phyloP scores from a whole-genome alignment of 108 stramenopile species.

The Pseudonitzschia delicatissima region DNA sequence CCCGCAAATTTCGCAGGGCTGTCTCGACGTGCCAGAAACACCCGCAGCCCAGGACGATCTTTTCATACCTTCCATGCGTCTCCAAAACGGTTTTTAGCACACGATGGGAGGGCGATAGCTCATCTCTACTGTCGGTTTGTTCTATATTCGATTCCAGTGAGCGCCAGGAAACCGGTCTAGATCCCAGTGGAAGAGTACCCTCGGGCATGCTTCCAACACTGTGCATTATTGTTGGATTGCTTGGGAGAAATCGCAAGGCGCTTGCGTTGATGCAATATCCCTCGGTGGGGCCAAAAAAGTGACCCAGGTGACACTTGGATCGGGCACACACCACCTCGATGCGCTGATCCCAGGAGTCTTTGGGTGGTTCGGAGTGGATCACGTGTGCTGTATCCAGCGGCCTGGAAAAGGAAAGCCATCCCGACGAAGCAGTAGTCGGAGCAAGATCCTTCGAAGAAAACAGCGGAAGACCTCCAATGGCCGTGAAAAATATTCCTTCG shows the following conservation, averaged over 20 bases:
- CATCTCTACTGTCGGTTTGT: neutral
- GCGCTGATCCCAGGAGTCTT: conserved; percentile 15
- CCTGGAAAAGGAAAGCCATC: conserved; percentile 32
- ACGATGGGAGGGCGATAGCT: neutral
- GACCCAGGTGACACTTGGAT: conserved; percentile 22
- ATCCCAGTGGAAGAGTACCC: neutral
- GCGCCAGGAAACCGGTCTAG: neutral
- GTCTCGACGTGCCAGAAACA: conserved; percentile 39
- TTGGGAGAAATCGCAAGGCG: conserved; percentile 16
- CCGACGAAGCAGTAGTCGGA: conserved; percentile 23
- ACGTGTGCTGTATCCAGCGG: conserved; percentile 22
- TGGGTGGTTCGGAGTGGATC: neutral
- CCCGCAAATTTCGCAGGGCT: conserved; percentile 42
- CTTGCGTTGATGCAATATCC: conserved; percentile 39
- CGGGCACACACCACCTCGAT: conserved; percentile 29
- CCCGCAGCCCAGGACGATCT: conserved; percentile 16
- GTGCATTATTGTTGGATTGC: neutral
- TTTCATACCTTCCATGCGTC: conserved; percentile 2
- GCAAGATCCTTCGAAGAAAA: conserved; percentile 24
- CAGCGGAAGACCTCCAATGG: conserved; percentile 26
- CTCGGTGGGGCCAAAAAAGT: conserved; percentile 30
- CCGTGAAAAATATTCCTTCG: conserved; percentile 25
- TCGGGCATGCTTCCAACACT: neutral
- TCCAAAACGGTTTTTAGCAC: conserved; percentile 1
- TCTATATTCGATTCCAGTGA: too few relatives aligned